Evolutionary conservation across 2,329 filamentous ascomycete genomes (phyloP), one percentile per base, ranked within the genome.

Genomic region (Cladosporium sp.): DNA sequence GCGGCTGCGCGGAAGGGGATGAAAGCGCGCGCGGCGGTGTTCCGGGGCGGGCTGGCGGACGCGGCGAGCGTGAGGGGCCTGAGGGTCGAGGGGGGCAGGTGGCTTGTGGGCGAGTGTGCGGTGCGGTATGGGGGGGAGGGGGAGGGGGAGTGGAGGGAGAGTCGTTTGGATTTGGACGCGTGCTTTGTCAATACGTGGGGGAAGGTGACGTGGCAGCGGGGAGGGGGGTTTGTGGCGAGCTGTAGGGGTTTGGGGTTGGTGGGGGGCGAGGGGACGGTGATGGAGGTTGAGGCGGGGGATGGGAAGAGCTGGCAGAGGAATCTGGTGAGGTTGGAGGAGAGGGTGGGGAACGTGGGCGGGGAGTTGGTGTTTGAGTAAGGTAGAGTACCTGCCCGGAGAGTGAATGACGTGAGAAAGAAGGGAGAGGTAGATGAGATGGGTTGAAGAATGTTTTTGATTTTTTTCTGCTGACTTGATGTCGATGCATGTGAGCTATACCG

Each of bases 281-380:
- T 50, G 48, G 40, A 50, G 33, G 48, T 43, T 43, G 48, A 50
- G 48, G 48, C 48, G 11, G 40, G 48, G 11, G 48, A 50, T 50
- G 48, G 48, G 40, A 42, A 34, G 48, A 50, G 40, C 16, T 50
- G 48, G 48, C 48, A 50, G 48, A 50, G 38, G 32, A 50, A 50
- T 37, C 32, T 43, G 48, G 18, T 50, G 16, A 34, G 48, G 33
- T 50, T 50, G 48, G 48, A 50, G 40, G 48, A 50, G 40, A 50
- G 48, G 40, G 18, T 50, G 28, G 33, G 33, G 32, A 50, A 50
- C 16, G 40, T 50, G 7, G 48, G 48, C 3, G 48, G 48, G 32
- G 19, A 43, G 18, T 32, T 50, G 40, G 48, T 50, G 5, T 50
- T 50, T 18, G 48, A 19, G 1, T 48, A 16, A 48, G 37, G 37